Evolutionary conservation across 2,329 filamentous ascomycete genomes (phyloP), one percentile per base, ranked within the genome.

Genomic region (Fusarium sp.): DNA sequence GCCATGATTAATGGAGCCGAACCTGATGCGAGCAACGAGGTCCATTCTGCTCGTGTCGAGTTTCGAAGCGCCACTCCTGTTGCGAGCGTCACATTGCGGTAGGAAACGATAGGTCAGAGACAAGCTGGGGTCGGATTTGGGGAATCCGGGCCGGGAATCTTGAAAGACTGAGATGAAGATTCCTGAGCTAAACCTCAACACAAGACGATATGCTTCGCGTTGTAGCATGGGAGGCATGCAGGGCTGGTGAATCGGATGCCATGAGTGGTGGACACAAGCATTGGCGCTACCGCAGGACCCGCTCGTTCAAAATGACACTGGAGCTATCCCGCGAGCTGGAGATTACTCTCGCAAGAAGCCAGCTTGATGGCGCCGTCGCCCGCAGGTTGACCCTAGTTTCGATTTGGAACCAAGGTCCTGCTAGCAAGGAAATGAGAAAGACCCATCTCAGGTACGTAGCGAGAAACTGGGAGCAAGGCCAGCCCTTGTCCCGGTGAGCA

Each of bases 301-400:
- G 72, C 72, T 60, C 46, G 53, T 63, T 66, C 67, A 65, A 74
- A 73, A 71, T 74, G 72, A 74, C 59, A 48, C 63, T 66, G 66
- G 63, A 64, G 55, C 63, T 57, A 56, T 65, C 50, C 47, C 61
- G 52, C 58, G 62, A 68, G 48, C 44, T 73, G 61, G 71, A 74
- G 72, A 74, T 74, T 74, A 61, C 52, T 58, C 30, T 39, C 47
- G 50, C 41, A 60, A 55, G 41, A 56, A 41, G 44, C 61, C 67
- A 70, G 55, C 60, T 59, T 60, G 37, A 52, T 70, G 53, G 52
- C 65, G 55, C 46, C 60, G 36, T n/a, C 41, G 57, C 53, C 65
- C 53, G 48, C 62, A 65, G 37, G 16, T 57, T 48, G 57, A 47
- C 47, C 64, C 61, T 66, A 73, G 71, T 57, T 62, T 68, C 46